These are phyloP conservation scores for Salix exigua DNA, from an alignment of 345 rosid species.

Conservation along the genomic window DNA sequence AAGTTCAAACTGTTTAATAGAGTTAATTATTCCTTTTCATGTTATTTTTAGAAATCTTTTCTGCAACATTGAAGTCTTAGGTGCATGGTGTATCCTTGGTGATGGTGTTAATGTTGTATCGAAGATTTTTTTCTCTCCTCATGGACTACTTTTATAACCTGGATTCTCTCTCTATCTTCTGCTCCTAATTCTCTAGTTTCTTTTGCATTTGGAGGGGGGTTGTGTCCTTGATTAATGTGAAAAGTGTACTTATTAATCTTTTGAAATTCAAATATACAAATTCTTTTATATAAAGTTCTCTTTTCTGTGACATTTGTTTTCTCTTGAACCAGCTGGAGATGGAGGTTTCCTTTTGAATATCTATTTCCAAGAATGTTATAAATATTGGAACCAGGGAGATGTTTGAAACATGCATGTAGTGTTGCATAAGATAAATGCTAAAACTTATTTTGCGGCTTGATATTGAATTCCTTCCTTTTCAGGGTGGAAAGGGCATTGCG, in stretches of 20 bases:
- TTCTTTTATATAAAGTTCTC: background rate
- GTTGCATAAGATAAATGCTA: background rate
- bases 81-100: background rate
- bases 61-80: background rate
- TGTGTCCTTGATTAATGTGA: background rate
- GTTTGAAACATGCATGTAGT: background rate
- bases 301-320: background rate
- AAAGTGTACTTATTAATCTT: background rate
- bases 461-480: conserved; percentile 15
- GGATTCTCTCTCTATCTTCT: background rate
- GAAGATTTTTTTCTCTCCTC: background rate
- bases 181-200: background rate
- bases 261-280: background rate
- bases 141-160: background rate
- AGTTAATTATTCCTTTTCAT: background rate
- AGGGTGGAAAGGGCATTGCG: conserved; percentile 88
- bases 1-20: background rate
- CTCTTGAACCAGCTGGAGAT: background rate
- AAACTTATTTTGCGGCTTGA: background rate
- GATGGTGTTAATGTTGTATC: background rate
- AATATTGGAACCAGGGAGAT: background rate
- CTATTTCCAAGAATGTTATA: background rate
- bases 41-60: background rate
- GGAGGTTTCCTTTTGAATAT: background rate
- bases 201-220: background rate